phyloP scores from a whole-genome alignment of 495 filamentous ascomycete genomes.

The Aspergillus haitiensis region DNA sequence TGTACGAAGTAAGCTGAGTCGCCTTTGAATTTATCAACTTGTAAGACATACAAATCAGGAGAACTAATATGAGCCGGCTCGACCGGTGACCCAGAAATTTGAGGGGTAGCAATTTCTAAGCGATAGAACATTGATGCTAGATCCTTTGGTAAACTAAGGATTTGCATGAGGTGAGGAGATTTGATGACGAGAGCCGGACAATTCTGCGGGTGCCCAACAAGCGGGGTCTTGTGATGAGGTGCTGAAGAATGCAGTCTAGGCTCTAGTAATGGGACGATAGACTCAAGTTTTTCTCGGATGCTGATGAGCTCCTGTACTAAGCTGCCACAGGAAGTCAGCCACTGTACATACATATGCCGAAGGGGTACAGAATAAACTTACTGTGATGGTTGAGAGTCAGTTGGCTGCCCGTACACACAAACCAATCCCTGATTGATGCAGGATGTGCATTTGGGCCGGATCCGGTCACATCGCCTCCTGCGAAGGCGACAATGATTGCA shows the following conservation, averaged over 20 bases:
- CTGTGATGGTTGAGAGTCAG: background rate
- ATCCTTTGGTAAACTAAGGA: background rate
- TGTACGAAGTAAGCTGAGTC: too few species aligned
- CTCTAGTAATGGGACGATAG: background rate
- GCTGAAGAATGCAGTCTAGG: background rate
- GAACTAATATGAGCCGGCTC: background rate
- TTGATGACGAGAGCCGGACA: constrained; percentile 6
- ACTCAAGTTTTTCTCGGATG: constrained; percentile 2
- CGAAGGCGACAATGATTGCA: constrained; percentile 6
- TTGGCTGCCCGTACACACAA: background rate
- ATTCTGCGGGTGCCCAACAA: background rate
- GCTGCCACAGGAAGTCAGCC: background rate
- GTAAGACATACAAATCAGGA: background rate
- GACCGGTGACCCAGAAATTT: background rate
- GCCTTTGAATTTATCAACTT: too few species aligned
- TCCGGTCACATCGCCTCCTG: constrained; percentile 8
- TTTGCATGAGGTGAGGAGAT: constrained; percentile 8
- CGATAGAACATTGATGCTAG: constrained; percentile 1
- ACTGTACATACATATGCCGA: background rate
- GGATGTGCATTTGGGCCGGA: constrained; percentile 5
- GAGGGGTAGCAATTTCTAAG: background rate
- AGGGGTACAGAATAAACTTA: background rate
- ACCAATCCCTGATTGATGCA: background rate
- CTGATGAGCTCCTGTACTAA: background rate
- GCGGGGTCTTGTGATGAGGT: background rate